These are phyloP conservation scores for Calycina marina DNA, from an alignment of 2,329 filamentous ascomycete genomes.

Conservation along the genomic window DNA sequence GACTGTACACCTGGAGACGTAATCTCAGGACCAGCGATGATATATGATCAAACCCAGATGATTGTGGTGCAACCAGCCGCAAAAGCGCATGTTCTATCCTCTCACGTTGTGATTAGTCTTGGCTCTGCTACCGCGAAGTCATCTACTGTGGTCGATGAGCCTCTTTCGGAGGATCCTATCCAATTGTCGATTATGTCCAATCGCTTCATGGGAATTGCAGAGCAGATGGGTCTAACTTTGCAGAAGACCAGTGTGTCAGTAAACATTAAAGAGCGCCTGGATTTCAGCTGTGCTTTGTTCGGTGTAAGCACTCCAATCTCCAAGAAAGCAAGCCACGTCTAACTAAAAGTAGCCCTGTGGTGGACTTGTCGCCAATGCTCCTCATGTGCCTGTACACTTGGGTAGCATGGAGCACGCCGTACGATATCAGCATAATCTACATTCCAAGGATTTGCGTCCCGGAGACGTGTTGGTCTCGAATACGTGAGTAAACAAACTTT, in stretches of 20 bases:
- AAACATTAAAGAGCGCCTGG: slow-evolving; percentile 62
- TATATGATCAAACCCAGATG: slow-evolving; percentile 77
- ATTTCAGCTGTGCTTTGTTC: slow-evolving; percentile 75
- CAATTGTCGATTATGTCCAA: slow-evolving; percentile 64
- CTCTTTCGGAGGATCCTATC: slow-evolving; percentile 54
- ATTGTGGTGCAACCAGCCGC: slow-evolving; percentile 74
- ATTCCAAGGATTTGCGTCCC: slow-evolving; percentile 58
- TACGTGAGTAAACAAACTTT: slow-evolving; percentile 19
- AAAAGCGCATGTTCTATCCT: slow-evolving; percentile 54
- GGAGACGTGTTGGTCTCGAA: slow-evolving; percentile 73
- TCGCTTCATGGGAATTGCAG: slow-evolving; percentile 69
- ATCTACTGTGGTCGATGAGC: slow-evolving; percentile 24
- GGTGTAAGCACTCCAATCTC: slow-evolving; percentile 34
- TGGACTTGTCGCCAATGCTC: slow-evolving; percentile 62
- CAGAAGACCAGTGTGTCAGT: slow-evolving; percentile 67
- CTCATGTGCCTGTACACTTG: slow-evolving; percentile 64
- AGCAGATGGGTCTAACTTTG: slow-evolving; percentile 64
- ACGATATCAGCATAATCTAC: slow-evolving; percentile 60
- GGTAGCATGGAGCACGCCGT: slow-evolving; percentile 52
- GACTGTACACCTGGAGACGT: slow-evolving; percentile 56
- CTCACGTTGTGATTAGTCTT: slow-evolving; percentile 69
- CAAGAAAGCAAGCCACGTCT: slow-evolving; percentile 32
- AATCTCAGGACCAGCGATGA: slow-evolving; percentile 65
- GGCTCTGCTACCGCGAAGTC: background rate
- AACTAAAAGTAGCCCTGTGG: slow-evolving; percentile 41